Percentiles rank a stretch among this genome's conserved stretches.
These are phyloP conservation scores for Pseudopithomyces chartarum DNA, from an alignment of 2,329 filamentous ascomycete genomes.

Conservation along the genomic window DNA sequence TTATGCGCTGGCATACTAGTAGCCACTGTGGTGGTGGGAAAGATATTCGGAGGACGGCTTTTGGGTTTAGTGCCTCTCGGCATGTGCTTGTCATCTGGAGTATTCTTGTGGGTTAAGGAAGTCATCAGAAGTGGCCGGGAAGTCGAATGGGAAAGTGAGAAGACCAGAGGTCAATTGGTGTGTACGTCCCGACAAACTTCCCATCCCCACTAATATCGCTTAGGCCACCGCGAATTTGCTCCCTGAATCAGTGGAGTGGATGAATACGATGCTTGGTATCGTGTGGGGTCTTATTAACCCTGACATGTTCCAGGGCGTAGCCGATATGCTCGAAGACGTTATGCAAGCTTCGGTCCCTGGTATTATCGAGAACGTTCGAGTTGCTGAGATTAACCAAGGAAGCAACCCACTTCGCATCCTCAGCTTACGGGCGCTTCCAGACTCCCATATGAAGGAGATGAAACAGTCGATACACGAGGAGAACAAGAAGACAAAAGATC, in stretches of 20 bases:
- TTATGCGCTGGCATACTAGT: conserved; percentile 74
- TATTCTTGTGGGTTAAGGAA: conserved; percentile 91
- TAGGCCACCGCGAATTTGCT: conserved; percentile 83
- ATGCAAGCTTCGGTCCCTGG: conserved; percentile 95
- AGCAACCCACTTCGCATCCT: conserved; percentile 88
- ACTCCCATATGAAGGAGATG: conserved; percentile 78
- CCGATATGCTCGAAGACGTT: conserved; percentile 92
- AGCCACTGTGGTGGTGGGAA: conserved; percentile 76
- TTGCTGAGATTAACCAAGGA: conserved; percentile 93
- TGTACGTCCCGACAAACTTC: conserved; percentile 16
- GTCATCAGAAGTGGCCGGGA: conserved; percentile 80
- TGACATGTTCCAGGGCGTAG: conserved; percentile 89
- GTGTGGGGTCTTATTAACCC: conserved; percentile 93
- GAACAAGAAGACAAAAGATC: conserved; percentile 80
- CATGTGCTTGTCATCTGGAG: conserved; percentile 72
- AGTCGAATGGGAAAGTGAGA: conserved; percentile 86
- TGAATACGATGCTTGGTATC: conserved; percentile 85
- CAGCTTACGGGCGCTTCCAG: conserved; percentile 83
- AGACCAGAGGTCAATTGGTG: conserved; percentile 78
- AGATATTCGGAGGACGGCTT: conserved; percentile 77
- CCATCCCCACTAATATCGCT: background rate
- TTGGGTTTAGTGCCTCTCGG: conserved; percentile 77
- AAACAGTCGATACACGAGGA: conserved; percentile 80
- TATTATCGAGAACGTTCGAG: conserved; percentile 90
- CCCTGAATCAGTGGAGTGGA: conserved; percentile 89